These are phyloP conservation scores for Cavenderia fasciculata DNA, from an alignment of 78 protist species.

Conservation along the genomic window DNA sequence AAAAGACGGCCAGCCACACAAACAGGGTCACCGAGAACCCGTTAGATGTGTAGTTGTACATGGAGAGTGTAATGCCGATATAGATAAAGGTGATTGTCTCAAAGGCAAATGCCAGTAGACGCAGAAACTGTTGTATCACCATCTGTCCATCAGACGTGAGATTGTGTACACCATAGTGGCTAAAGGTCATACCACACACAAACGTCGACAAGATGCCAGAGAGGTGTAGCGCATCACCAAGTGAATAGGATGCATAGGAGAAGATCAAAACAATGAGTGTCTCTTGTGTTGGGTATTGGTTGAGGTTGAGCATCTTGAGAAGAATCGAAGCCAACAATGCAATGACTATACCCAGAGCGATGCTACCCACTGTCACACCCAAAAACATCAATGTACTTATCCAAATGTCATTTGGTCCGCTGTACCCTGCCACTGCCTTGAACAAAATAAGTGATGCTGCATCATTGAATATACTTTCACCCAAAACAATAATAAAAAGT, in stretches of 20 bases:
- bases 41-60: not conserved
- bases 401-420: constrained; percentile 4
- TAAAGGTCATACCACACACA: not conserved
- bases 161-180: too few species aligned
- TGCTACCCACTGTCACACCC: not conserved
- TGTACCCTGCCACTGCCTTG: constrained; percentile 14
- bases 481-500: constrained; percentile 89
- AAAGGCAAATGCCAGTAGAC: not conserved
- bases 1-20: not conserved
- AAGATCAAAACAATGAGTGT: not conserved
- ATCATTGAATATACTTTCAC: constrained; percentile 94
- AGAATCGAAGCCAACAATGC: not conserved
- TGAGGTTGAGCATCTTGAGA: not conserved
- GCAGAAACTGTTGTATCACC: not conserved
- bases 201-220: constrained; percentile 42
- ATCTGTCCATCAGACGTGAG: not conserved
- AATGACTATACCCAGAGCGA: not conserved
- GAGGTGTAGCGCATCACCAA: constrained; percentile 24
- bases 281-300: not conserved
- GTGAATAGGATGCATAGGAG: constrained; percentile 4
- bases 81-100: constrained; percentile 33
- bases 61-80: constrained; percentile 33
- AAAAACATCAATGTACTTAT: constrained; percentile 12
- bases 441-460: constrained; percentile 91
- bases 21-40: not conserved